Conservation (phyloP, 2,329 filamentous ascomycete species). For the Hypomyces rosellus region DNA sequence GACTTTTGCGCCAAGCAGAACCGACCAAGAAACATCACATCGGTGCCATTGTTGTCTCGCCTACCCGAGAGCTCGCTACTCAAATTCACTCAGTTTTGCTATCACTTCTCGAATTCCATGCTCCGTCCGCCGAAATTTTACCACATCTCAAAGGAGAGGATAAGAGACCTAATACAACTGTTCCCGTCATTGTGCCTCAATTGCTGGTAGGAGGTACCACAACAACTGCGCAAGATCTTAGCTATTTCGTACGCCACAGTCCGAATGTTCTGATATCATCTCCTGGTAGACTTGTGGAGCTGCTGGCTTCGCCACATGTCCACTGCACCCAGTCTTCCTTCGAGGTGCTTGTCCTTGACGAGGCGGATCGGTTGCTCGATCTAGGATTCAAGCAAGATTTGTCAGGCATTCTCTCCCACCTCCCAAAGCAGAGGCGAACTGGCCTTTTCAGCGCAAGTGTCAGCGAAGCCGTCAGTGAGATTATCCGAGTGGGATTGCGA, state of each 20-base stretch:
- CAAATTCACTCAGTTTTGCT: conserved; percentile 82
- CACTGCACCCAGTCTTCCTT: conserved; percentile 85
- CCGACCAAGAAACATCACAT: conserved; percentile 86
- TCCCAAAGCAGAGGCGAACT: conserved; percentile 90
- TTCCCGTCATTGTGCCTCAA: conserved; percentile 68
- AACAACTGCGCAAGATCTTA: conserved; percentile 80
- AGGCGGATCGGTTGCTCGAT: conserved; percentile 88
- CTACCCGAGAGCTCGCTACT: conserved; percentile 80
- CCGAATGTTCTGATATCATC: conserved; percentile 89
- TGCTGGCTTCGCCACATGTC: conserved; percentile 79
- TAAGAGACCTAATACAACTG: conserved; percentile 42
- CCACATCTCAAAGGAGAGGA: conserved; percentile 48
- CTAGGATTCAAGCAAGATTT: conserved; percentile 90
- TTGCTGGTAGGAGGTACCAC: conserved; percentile 75
- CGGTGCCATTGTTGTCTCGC: conserved; percentile 84
- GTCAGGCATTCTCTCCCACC: conserved; percentile 71
- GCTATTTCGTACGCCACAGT: conserved; percentile 72
- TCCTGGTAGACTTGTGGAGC: conserved; percentile 80
- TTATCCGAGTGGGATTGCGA: conserved; percentile 83
- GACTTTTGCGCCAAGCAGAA: conserved; percentile 71
- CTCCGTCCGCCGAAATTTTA: conserved; percentile 63
- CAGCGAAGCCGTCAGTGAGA: conserved; percentile 89
- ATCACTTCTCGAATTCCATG: conserved; percentile 76
- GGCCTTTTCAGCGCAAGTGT: conserved; percentile 93
- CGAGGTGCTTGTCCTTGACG: conserved; percentile 86